Evolutionary conservation across 805 yeast genomes (phyloP).

Genomic region (Candida jianshihensis): DNA sequence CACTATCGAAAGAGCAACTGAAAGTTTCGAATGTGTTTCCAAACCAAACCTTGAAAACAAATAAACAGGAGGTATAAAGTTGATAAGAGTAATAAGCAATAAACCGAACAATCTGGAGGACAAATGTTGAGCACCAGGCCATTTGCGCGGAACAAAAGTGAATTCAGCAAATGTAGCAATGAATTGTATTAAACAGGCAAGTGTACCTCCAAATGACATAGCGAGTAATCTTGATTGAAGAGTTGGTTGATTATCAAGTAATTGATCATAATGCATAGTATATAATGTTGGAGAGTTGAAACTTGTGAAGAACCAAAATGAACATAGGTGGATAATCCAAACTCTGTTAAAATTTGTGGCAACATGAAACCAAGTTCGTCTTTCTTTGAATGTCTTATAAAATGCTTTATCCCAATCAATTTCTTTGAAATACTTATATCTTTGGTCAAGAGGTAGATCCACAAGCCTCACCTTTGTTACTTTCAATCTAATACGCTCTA

Average conservation of each 20-base stretch:
- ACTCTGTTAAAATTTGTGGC: conserved; percentile 69
- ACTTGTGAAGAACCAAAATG: conserved; percentile 74
- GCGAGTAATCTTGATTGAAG: conserved; percentile 47
- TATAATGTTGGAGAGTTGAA: conserved; percentile 67
- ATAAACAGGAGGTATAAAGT: conserved; percentile 46
- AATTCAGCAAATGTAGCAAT: conserved; percentile 53
- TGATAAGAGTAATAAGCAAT: conserved; percentile 35
- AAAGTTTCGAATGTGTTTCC: conserved; percentile 29
- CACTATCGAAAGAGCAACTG: conserved; percentile 37
- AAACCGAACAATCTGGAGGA: conserved; percentile 39
- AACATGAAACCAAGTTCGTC: conserved; percentile 71
- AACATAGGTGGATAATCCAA: conserved; percentile 69
- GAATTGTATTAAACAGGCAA: conserved; percentile 53
- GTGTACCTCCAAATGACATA: conserved; percentile 61
- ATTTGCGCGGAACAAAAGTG: conserved; percentile 59
- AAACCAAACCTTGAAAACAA: conserved; percentile 37
- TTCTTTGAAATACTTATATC: conserved; percentile 46
- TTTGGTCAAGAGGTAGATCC: conserved; percentile 41
- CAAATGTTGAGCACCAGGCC: conserved; percentile 67
- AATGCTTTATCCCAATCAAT: conserved; percentile 64
- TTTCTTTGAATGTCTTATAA: conserved; percentile 67
- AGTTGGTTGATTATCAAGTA: conserved; percentile 55
- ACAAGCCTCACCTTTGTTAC: conserved; percentile 40
- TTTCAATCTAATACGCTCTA: conserved; percentile 47
- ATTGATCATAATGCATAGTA: conserved; percentile 47